Evolutionary conservation across 2,329 filamentous ascomycete species (phyloP).

Genomic region (Xylaria arbuscula): DNA sequence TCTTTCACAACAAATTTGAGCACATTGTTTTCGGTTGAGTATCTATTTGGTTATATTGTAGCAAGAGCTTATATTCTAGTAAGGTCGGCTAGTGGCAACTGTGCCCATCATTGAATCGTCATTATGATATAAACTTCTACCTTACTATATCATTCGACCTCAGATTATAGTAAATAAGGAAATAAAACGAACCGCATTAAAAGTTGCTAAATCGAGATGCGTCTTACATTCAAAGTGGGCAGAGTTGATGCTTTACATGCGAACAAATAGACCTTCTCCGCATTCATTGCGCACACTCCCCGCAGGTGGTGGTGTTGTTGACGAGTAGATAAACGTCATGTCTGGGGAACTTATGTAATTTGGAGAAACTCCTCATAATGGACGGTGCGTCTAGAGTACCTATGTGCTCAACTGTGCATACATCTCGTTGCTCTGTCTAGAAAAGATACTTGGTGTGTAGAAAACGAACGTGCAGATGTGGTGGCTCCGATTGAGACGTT

Average conservation of each 20-base stretch:
- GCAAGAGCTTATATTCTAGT: background rate
- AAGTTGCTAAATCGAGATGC: conserved; percentile 9
- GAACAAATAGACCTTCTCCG: background rate
- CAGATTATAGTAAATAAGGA: conserved; percentile 49
- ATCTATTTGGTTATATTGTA: too few relatives aligned
- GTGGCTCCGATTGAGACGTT: too few relatives aligned
- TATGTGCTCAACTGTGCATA: too few relatives aligned
- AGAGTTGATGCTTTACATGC: background rate
- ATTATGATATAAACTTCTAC: conserved; percentile 27
- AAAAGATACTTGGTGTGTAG: too few relatives aligned
- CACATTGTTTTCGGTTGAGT: too few relatives aligned
- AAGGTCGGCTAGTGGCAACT: background rate
- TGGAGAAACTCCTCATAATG: conserved; percentile 41
- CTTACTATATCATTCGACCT: conserved; percentile 4
- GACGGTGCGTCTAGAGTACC: background rate
- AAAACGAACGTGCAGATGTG: too few relatives aligned
- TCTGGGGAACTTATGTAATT: background rate
- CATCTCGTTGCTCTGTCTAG: too few relatives aligned
- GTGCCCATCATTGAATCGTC: conserved; percentile 23
- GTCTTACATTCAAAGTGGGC: background rate
- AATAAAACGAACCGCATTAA: background rate
- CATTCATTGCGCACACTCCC: conserved; percentile 7
- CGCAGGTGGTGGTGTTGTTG: conserved; percentile 9
- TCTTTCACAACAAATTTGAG: too few relatives aligned
- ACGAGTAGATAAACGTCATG: conserved; percentile 13